Conservation (phyloP, 164 flowering plant genomes). For the Sextonia rubra region DNA sequence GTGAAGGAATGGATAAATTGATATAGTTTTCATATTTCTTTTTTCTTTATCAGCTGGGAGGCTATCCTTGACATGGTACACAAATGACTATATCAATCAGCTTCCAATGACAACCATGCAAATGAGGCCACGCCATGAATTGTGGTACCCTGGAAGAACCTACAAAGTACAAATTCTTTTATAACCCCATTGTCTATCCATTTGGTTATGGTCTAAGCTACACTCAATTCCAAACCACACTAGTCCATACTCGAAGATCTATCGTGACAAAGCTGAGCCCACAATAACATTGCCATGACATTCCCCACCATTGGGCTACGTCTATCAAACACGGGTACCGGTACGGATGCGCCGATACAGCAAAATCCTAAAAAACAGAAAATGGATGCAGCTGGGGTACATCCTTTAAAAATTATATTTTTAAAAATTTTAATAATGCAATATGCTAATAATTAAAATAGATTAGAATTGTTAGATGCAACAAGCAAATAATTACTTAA, state of each 20-base stretch:
- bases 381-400: too few species aligned
- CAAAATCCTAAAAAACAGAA: too few species aligned
- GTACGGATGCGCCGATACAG: too few species aligned
- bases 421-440: too few species aligned
- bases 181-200: constrained; percentile 28
- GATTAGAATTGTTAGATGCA: too few species aligned
- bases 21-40: neutral
- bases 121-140: constrained; percentile 20
- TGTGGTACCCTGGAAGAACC: constrained; percentile 43
- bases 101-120: constrained; percentile 44
- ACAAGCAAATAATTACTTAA: too few species aligned
- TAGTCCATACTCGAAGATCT: constrained; percentile 10
- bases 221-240: constrained; percentile 20
- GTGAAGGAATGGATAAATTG: neutral
- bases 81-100: constrained; percentile 12
- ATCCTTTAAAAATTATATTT: too few species aligned
- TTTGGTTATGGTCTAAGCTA: constrained; percentile 45
- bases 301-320: neutral
- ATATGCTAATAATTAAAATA: too few species aligned
- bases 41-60: constrained; percentile 30
- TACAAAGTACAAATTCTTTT: constrained; percentile 43
- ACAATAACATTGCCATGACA: constrained; percentile 12
- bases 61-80: constrained; percentile 40
- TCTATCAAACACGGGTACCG: too few species aligned
- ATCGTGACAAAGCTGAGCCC: neutral